Base-by-base conservation (phyloP, 495 filamentous ascomycete genomes). In the Penicillium malachiteum region DNA sequence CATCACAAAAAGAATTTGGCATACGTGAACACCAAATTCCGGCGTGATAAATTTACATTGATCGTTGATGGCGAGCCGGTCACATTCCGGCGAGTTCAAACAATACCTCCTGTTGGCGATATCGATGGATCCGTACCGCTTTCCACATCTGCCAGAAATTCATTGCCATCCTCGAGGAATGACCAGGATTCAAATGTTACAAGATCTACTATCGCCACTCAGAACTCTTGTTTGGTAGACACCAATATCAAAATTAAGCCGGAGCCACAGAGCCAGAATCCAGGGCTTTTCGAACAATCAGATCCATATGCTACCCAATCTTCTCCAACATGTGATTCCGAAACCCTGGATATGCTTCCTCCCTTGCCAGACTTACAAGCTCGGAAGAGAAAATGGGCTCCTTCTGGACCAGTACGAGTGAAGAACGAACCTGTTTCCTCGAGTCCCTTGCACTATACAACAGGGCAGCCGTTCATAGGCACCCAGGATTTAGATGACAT, bases 401-500 rank as follows among this genome's bases (percentile, higher is more conserved):
- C 54, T 56, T 43, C 52, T n/a, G 50, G 51, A n/a, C 58, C 61
- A 31, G 56, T 70, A 26, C 39, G 56, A 11, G 55, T 73, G 32
- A 76, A 76, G 49, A 62, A 59, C 38, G 70, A 76, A 50, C 58
- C 54, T 17, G 37, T 70, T 44, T 70, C 69, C 26, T 70, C 72
- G 39, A 71, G 68, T 37, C 67, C 67, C 21, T 8, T 62, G 60
- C 81, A 50, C 73, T 82, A 57, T 13, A 47, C 48, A 21, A 51
- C 52, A 26, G 55, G 50, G 34, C 54, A 31, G 21, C 58, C 39
- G 41, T 59, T 55, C n/a, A 55, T 58, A 32, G 66, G 68, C 32
- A 91, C 87, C 50, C 79, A 91, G 33, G 90, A 94, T 67, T 76
- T 93, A 10, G 89, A 94, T 69, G 84, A 87, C 48, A 80, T 88